Evolutionary conservation across 1,284 basidiomycete species (phyloP).

Genomic region (Irpex rosettiformis): DNA sequence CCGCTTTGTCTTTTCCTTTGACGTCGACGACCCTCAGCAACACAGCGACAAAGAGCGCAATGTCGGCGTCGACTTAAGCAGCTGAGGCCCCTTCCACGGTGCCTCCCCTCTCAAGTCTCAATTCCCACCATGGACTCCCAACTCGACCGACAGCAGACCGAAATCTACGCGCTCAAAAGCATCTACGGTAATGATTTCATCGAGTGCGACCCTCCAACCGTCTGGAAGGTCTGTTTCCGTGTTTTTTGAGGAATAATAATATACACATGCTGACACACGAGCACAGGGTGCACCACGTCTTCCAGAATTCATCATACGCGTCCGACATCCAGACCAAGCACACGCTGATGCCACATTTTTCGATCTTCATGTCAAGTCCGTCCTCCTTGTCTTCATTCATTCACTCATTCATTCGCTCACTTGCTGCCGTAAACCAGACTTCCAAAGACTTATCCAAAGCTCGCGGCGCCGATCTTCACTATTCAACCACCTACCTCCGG

Average conservation of each 20-base stretch:
- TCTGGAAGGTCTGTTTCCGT: conserved; percentile 68
- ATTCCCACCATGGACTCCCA: conserved; percentile 52
- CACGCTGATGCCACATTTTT: conserved; percentile 56
- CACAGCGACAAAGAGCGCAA: conserved; percentile 27
- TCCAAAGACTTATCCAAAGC: conserved; percentile 72
- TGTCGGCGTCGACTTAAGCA: conserved; percentile 73
- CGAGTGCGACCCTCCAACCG: conserved; percentile 68
- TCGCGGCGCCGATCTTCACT: conserved; percentile 63
- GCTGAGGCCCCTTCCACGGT: conserved; percentile 62
- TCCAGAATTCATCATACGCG: conserved; percentile 70
- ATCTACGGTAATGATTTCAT: conserved; percentile 76
- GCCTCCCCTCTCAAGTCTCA: conserved; percentile 47
- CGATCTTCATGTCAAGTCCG: conserved; percentile 66
- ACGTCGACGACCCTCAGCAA: no score
- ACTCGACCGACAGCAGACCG: conserved; percentile 64
- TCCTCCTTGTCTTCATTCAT: conserved; percentile 9
- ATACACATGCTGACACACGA: no score
- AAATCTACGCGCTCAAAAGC: conserved; percentile 73
- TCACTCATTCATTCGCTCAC: conserved; percentile 52
- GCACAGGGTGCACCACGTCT: conserved; percentile 59
- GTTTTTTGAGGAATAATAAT: not conserved
- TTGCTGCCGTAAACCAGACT: conserved; percentile 42
- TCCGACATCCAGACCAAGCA: conserved; percentile 56
- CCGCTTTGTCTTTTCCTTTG: no score
- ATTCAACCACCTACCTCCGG: conserved; percentile 64